Base-by-base conservation (phyloP, 768 basidiomycete genomes). In the Suillus variegatus region DNA sequence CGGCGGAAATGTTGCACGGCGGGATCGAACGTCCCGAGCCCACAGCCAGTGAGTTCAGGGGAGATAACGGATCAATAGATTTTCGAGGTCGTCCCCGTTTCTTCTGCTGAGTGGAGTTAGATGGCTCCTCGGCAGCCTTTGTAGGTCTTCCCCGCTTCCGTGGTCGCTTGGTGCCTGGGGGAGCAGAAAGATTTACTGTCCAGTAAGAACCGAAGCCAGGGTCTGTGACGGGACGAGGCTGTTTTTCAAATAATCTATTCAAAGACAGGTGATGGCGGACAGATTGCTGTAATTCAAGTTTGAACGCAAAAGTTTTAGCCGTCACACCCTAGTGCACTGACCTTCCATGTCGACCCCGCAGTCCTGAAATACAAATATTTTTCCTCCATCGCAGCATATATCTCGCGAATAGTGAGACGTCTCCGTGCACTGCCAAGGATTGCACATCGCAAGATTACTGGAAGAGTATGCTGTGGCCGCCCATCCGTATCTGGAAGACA, bases 161-260 rank as follows among this genome's bases (percentile, higher is more conserved):
- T 51, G 92, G 92, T 64, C 92, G 86, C 77, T 94, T 94, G 1
- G 92, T 93, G 25, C 92, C 92, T 2, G 92, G 92, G 14, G 92
- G 91, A n/a, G 92, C 92, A 57, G 85, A 75, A 25, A 93, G 82
- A 75, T 93, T 93, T n/a, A 94, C 92, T 43, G 92, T 93, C 92
- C 92, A 94, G 73, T 94, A 93, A 13, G 92, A 93, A 25, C 92
- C 92, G 74, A 93, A 92, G 18, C 92, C 92, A 14, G 92, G 92
- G 74, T 93, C 92, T 38, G 91, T 91, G 12, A 90, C 89, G 9
- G 92, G 92, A 60, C 92, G 85, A 22, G 90, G 88, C 70, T 92
- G 90, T 60, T 91, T 85, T 74, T 94, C 92, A 71, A 94, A 94
- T 6, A 94, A 78, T 43, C 91, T 86, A 76, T 93, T 93, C 60